phyloP scores from a whole-genome alignment of 352 stramenopile genomes.

The Plasmopara viticola region DNA sequence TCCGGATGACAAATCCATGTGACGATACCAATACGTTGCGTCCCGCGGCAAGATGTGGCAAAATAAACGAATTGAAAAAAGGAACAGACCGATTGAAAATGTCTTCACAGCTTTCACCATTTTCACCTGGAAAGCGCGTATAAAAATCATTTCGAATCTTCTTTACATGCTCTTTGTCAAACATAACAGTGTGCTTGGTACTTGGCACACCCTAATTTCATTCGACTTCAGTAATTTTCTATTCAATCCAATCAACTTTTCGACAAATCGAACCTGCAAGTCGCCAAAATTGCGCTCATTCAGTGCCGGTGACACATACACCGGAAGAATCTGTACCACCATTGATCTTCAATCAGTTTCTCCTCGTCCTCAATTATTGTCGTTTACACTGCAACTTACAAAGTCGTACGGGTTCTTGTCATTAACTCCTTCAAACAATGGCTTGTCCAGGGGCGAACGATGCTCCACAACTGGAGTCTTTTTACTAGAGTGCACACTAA shows the following conservation, averaged over 20 bases:
- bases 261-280: conserved; percentile 33
- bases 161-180: conserved; percentile 65
- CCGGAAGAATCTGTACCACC: conserved; percentile 50
- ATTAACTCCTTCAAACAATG: conserved; percentile 63
- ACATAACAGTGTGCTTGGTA: conserved; percentile 62
- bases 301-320: conserved; percentile 72
- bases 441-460: conserved; percentile 60
- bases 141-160: conserved; percentile 79
- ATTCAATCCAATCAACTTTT: background rate
- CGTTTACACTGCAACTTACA: conserved; percentile 27
- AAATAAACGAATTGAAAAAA: conserved; percentile 73
- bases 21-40: conserved; percentile 76
- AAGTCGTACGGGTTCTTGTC: conserved; percentile 75
- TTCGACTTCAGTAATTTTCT: conserved; percentile 1
- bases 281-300: conserved; percentile 85
- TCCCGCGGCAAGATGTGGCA: conserved; percentile 61
- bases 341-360: background rate
- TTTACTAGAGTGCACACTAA: conserved; percentile 76
- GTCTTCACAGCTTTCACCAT: conserved; percentile 77
- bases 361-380: background rate
- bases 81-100: conserved; percentile 71
- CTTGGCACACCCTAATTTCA: conserved; percentile 54
- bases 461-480: conserved; percentile 79
- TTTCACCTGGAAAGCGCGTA: conserved; percentile 69
- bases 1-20: conserved; percentile 81